Conservation (phyloP, 441 rosid genomes). For the Sinapis alba region DNA sequence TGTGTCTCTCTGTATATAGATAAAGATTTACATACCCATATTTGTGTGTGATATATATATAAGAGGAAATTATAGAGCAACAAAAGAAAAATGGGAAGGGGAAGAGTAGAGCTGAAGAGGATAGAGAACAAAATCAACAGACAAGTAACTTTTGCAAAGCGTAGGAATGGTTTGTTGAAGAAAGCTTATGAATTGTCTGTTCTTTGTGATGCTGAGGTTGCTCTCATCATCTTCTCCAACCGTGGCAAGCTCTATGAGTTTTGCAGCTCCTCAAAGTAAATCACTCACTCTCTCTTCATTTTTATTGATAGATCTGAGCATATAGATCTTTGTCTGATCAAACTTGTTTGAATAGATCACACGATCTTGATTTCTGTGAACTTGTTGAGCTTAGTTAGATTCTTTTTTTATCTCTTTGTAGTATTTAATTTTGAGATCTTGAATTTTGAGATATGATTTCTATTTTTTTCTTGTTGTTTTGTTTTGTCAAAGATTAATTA, state of each 20-base stretch:
- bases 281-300: background rate
- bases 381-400: background rate
- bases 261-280: conserved; percentile 72
- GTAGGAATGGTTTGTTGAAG: conserved; percentile 86
- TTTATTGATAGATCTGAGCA: conserved; percentile 23
- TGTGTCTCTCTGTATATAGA: conserved; percentile 22
- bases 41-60: background rate
- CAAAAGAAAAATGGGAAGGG: conserved; percentile 65
- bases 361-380: conserved; percentile 8
- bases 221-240: conserved; percentile 86
- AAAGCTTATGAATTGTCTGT: conserved; percentile 89
- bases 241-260: conserved; percentile 94
- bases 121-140: conserved; percentile 97
- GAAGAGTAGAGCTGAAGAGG: conserved; percentile 92
- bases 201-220: conserved; percentile 89
- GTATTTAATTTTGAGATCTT: background rate
- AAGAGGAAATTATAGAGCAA: conserved; percentile 5
- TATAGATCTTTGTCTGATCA: conserved; percentile 10
- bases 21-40: conserved; percentile 21
- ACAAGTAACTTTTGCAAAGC: conserved; percentile 91
- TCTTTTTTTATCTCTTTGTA: background rate
- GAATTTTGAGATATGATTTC: conserved; percentile 30
- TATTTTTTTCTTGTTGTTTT: background rate
- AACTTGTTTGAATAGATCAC: background rate
- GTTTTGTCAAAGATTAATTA: background rate